Evolutionary conservation across 495 filamentous ascomycete genomes (phyloP), one percentile per base, ranked within the genome.

Genomic region (Daldinia decipiens): DNA sequence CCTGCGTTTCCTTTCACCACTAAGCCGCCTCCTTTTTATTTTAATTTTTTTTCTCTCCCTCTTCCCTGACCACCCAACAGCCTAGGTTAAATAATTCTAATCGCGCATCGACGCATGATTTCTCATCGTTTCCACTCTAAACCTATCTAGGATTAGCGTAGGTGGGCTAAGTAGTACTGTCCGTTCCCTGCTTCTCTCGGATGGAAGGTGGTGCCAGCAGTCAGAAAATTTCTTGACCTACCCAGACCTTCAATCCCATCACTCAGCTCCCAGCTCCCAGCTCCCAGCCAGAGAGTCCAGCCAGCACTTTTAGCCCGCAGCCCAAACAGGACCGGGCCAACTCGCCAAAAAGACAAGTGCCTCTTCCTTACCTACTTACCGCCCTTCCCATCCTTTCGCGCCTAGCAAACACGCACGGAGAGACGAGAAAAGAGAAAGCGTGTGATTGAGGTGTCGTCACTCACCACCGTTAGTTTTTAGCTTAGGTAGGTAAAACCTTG

Each of bases 221-320:
- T 52, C 62, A 71, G 52, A 62, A 72, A 73, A 45, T 68, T 72
- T 68, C 65, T 73, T 68, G 70, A 73, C 65, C 60, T 67, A 71
- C 68, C 57, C 55, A 57, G 51, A 71, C 68, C 63, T 67, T 62
- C 47, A 61, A 71, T 71, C 68, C 50, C 47, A 65, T 70, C 69
- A n/a, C 50, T 24, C 47, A 52, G 19, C 47, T 27, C 27, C 15
- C 29, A 38, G 32, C 19, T 56, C 19, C 31, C 29, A 31, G 29
- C 29, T 31, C 29, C 21, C 21, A 34, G 13, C 38, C 26, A 50
- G 21, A 17, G n/a, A 59, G 38, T 32, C 19, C 34, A 59, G 38
- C 34, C 36, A 50, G 34, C 47, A 34, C 47, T 50, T 36, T 59
- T 70, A 70, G 67, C 67, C 61, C 61, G 52, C 39, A 65, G 56